Conservation (phyloP, 768 basidiomycete genomes). For the Amanita rubescens region DNA sequence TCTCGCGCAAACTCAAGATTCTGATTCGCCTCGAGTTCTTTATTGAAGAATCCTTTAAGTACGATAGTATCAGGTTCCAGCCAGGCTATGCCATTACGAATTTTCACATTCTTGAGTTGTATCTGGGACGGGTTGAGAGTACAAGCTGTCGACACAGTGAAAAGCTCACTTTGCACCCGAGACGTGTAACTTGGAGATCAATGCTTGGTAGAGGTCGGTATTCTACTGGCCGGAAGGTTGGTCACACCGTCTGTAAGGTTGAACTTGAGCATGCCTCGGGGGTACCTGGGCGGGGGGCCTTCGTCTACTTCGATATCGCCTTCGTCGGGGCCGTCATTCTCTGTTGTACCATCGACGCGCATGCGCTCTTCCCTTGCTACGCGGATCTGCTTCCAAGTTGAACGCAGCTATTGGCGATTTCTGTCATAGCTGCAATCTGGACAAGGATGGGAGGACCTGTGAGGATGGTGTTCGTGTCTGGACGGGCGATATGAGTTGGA, state of each 20-base stretch:
- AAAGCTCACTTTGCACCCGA: conserved; percentile 71
- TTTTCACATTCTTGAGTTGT: conserved; percentile 57
- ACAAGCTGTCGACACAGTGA: not conserved
- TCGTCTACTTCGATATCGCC: conserved; percentile 57
- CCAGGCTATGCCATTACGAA: conserved; percentile 67
- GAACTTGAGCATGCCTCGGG: conserved; percentile 70
- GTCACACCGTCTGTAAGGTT: conserved; percentile 73
- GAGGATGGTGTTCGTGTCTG: conserved; percentile 27
- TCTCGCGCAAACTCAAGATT: conserved; percentile 52
- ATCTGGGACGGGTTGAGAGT: conserved; percentile 36
- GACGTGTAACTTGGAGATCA: conserved; percentile 63
- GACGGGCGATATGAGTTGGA: conserved; percentile 32
- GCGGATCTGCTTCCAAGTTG: conserved; percentile 61
- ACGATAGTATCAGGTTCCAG: conserved; percentile 64
- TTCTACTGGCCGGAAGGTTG: conserved; percentile 69
- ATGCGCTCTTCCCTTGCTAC: conserved; percentile 57
- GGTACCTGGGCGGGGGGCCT: conserved; percentile 76
- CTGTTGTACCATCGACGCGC: conserved; percentile 39
- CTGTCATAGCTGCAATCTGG: conserved; percentile 71
- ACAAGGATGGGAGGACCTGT: conserved; percentile 53
- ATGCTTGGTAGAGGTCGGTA: conserved; percentile 59
- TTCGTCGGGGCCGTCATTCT: conserved; percentile 39
- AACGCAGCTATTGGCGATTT: conserved; percentile 84
- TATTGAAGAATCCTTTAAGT: conserved; percentile 53
- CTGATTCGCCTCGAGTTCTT: conserved; percentile 56